phyloP scores from a whole-genome alignment of 306 rosid genomes.

The apple (Malus domestica) region ASM211411v1 NC_041791.1:4313501-4314000 shows the following conservation, averaged over 20 bases:
- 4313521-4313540: slow-evolving; percentile 4
- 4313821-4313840: slow-evolving; percentile 5
- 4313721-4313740: slow-evolving; percentile 68
- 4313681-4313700: slow-evolving; percentile 27
- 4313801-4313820: slow-evolving; percentile 26
- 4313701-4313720: slow-evolving; percentile 60
- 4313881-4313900: slow-evolving; percentile 33
- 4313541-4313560: slow-evolving; percentile 20
- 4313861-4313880: slow-evolving; percentile 19
- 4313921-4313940: slow-evolving; percentile 15
- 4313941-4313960: slow-evolving; percentile 23
- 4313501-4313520: neutral
- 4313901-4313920: slow-evolving; percentile 29
- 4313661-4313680: slow-evolving; percentile 41
- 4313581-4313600: slow-evolving; percentile 30
- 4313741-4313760: slow-evolving; percentile 52
- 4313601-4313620: neutral
- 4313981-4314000: slow-evolving; percentile 29
- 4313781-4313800: slow-evolving; percentile 47
- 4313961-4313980: slow-evolving; percentile 9
- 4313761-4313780: slow-evolving; percentile 44
- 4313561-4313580: slow-evolving; percentile 5
- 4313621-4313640: slow-evolving; percentile 10
- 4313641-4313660: slow-evolving; percentile 9
- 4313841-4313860: neutral